phyloP scores from a whole-genome alignment of 2,329 filamentous ascomycete genomes.

The Fusarium ramigenum region DNA sequence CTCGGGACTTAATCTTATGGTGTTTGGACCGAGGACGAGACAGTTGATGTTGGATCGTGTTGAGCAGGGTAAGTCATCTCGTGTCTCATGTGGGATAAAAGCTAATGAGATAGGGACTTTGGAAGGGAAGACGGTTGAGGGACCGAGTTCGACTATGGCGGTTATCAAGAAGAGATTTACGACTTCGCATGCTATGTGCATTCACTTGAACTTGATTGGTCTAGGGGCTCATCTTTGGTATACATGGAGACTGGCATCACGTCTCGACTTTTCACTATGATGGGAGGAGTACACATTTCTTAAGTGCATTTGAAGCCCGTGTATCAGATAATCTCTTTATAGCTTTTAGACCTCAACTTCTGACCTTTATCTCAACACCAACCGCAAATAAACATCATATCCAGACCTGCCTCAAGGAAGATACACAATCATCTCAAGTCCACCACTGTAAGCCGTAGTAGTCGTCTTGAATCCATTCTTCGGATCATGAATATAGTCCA shows the following conservation, averaged over 20 bases:
- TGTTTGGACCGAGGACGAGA: constrained; percentile 51
- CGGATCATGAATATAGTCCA: constrained; percentile 56
- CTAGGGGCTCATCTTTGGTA: constrained; percentile 47
- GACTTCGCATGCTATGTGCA: constrained; percentile 53
- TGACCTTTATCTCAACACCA: fast-evolving
- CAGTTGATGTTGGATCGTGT: constrained; percentile 40
- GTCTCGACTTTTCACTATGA: constrained; percentile 14
- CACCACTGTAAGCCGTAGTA: constrained; percentile 46
- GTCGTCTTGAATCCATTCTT: constrained; percentile 59
- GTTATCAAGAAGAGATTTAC: constrained; percentile 46
- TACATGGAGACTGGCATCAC: constrained; percentile 42
- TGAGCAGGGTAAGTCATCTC: constrained; percentile 32
- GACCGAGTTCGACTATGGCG: constrained; percentile 23
- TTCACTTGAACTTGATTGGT: constrained; percentile 53
- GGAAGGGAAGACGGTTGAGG: constrained; percentile 20
- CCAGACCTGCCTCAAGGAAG: not conserved
- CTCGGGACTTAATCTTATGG: constrained; percentile 46
- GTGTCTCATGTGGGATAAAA: too few relatives aligned
- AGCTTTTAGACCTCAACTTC: not conserved
- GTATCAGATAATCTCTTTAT: not conserved
- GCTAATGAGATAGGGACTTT: constrained; percentile 16
- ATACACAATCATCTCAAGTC: constrained; percentile 45
- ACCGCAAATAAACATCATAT: constrained; percentile 30
- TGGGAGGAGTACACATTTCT: not conserved
- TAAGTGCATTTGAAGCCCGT: not conserved